phyloP scores from a whole-genome alignment of 225 moss, liverwort and hornwort species.

The Physcomitrellopsis africana region DNA sequence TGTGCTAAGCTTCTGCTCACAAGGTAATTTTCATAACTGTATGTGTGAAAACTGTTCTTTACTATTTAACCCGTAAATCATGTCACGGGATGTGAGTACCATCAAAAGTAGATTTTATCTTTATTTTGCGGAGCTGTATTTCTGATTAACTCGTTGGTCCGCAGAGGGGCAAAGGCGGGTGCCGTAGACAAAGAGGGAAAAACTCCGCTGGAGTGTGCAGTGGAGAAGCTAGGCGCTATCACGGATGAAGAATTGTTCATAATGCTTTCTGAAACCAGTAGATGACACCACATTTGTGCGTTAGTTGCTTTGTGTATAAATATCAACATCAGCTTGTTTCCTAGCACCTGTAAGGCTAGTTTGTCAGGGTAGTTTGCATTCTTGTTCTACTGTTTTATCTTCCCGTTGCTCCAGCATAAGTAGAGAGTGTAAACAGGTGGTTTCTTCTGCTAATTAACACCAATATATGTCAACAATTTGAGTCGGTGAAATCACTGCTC shows the following conservation, averaged over 20 bases:
- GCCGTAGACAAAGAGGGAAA: constrained; percentile 72
- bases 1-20: constrained; percentile 89
- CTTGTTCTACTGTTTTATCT: constrained; percentile 33
- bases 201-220: constrained; percentile 86
- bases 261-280: constrained; percentile 76
- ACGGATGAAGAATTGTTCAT: constrained; percentile 88
- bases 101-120: background rate
- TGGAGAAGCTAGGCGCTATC: constrained; percentile 73
- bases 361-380: constrained; percentile 31
- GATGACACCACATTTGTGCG: constrained; percentile 45
- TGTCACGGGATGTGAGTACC: constrained; percentile 7
- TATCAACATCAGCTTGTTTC: constrained; percentile 39
- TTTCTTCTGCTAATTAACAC: constrained; percentile 21
- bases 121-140: constrained; percentile 5
- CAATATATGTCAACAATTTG: constrained; percentile 27
- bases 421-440: constrained; percentile 27
- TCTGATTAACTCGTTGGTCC: constrained; percentile 33
- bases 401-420: constrained; percentile 28
- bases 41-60: background rate
- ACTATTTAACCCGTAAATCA: background rate
- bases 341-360: constrained; percentile 21
- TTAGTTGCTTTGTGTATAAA: constrained; percentile 32
- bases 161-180: constrained; percentile 73
- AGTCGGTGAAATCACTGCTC: background rate
- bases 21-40: constrained; percentile 51